Base-by-base conservation (phyloP, 2,329 filamentous ascomycete genomes). In the Thelonectria blattea region DNA sequence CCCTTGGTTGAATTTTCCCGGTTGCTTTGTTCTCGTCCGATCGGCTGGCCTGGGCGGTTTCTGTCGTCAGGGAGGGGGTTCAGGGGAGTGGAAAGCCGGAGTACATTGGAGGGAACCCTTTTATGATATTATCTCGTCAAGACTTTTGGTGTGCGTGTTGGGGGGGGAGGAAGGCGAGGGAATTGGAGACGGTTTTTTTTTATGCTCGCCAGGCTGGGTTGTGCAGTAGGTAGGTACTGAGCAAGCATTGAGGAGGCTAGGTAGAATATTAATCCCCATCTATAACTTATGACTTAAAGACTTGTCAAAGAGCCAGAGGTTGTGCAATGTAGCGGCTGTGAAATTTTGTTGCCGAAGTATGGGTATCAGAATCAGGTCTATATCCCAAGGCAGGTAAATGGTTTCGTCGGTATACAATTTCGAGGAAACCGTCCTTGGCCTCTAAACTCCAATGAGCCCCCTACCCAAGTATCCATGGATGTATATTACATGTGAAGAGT, bases 221-320 rank as follows among this genome's bases (percentile, higher is more conserved):
- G 22, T 24, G 27, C 9, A 8, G 27, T 10, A 6, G 5, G 27
- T 10, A 30, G 27, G 45, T 53, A 55, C 64, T 57, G 56, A 65
- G 22, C 34, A 58, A 58, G 58, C 58, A 62, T 61, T 51, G 61
- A 58, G 62, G 63, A 59, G 52, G 54, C 56, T 71, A 71, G 70
- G 72, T 70, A 68, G 65, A 71, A 65, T 68, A 67, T 57, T 67
- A 68, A 66, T 70, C 56, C 57, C 52, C 51, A 47, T 59, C 60
- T 30, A 30, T 30, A 30, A 30, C 27, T 27, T 43, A 7, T 24
- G 15, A 8, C 34, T 37, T 37, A 6, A 34, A 37, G 34, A 37
- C 6, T 37, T 14, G 7, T 12, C 11, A 37, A 12, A 37, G 15
- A 14, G 34, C 15, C 34, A 37, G 14, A 15, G 12, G 15, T 12